Percentiles rank a stretch among this genome's conserved stretches.
Evolutionary conservation across 2,329 filamentous ascomycete genomes (phyloP).

Genomic region (Pseudogymnoascus sp.): DNA sequence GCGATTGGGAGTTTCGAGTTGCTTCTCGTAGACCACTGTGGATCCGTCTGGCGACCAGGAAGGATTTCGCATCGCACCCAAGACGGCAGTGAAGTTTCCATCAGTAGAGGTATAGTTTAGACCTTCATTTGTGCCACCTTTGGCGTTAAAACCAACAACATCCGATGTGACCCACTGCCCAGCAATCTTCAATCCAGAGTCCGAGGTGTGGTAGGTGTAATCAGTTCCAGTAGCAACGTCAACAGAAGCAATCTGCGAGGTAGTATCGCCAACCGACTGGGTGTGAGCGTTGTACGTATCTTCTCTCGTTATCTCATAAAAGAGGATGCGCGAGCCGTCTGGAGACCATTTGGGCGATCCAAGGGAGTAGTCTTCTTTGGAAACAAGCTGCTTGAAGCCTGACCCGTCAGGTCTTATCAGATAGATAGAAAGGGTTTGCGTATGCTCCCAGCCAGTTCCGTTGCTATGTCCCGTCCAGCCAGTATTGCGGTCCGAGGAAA

Average conservation of each 20-base stretch:
- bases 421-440: slow-evolving; percentile 36
- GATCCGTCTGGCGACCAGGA: slow-evolving; percentile 21
- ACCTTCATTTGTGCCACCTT: slow-evolving; percentile 14
- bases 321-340: slow-evolving; percentile 32
- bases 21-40: slow-evolving; percentile 22
- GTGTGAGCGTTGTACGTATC: slow-evolving; percentile 34
- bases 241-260: slow-evolving; percentile 31
- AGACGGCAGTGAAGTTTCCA: slow-evolving; percentile 7
- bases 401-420: slow-evolving; percentile 32
- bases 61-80: slow-evolving; percentile 17
- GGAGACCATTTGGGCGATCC: slow-evolving; percentile 34
- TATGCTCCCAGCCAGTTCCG: slow-evolving; percentile 35
- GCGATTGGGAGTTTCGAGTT: slow-evolving; percentile 24
- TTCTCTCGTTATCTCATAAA: slow-evolving; percentile 35
- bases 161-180: slow-evolving; percentile 14
- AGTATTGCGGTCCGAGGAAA: slow-evolving; percentile 37
- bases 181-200: slow-evolving; percentile 15
- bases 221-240: slow-evolving; percentile 35
- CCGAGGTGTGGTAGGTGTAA: slow-evolving; percentile 22
- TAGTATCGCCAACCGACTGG: slow-evolving; percentile 20
- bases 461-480: slow-evolving; percentile 36
- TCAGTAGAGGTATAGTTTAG: slow-evolving; percentile 18
- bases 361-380: slow-evolving; percentile 30
- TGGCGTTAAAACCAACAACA: slow-evolving; percentile 18
- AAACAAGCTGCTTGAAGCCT: slow-evolving; percentile 31